Base-by-base conservation (phyloP, 2,329 filamentous ascomycete species). In the Drechslerella coelobrocha region DNA sequence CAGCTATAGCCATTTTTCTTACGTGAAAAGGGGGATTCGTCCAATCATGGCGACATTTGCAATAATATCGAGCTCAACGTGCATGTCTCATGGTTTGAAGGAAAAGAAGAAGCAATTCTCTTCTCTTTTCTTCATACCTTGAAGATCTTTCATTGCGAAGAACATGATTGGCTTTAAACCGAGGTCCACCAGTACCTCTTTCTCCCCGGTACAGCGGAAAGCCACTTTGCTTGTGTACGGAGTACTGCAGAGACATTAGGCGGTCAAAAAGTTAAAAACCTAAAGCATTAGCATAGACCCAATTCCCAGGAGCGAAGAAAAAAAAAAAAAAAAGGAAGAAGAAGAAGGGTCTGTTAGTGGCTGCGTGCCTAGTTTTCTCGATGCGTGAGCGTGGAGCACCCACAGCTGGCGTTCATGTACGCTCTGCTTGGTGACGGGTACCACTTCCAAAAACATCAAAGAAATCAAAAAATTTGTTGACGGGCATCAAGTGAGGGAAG, bases 31-130 rank as follows among this genome's bases (percentile, higher is more conserved):
- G 57, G 57, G 48, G 66, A 71, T 60, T 63, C 59, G 59, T 60
- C 59, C 66, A 69, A 56, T 61, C 31, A 56, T 61, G 61, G 57
- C 51, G 63, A 69, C 61, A 48, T 53, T 51, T 53, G 56, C 31
- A 31, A 60, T 53, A 50, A 29, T 17, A 54, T 51, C 59, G 24
- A 57, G 61, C 27, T 12, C 34, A 45, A 55, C 55, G 48, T 71
- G 66, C 53, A 71, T 71, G 66, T 63, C 66, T 71, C 59, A 71
- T 39, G 59, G 50, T 60, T 55, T 21, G n/a, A 47, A 56, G n/a
- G n/a, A n/a, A n/a, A n/a, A n/a, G n/a, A 71, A 71, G 41, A 71
- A 71, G 66, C 66, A 71, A 71, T 48, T 63, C 53, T 31, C 51
- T 51, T 27, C 53, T 29, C 34, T 48, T 21, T 55, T 37, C 17